Conservation (phyloP, 2,329 filamentous ascomycete genomes). For the Didymella arachidicola region DNA sequence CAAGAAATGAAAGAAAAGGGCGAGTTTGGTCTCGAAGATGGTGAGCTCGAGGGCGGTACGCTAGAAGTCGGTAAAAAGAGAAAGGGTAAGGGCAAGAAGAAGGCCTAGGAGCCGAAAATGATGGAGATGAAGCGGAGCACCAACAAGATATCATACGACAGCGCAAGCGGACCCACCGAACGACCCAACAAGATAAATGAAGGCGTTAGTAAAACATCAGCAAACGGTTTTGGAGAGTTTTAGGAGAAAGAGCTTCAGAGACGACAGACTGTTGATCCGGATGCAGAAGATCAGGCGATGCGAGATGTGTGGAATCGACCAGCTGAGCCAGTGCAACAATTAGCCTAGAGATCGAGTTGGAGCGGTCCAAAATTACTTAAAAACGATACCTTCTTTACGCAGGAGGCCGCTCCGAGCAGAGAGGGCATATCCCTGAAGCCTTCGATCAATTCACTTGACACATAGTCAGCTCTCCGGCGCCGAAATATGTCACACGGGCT, state of each 20-base stretch:
- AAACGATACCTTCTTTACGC: neutral
- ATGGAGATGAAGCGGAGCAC: too few species aligned
- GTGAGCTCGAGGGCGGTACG: slow-evolving; percentile 62
- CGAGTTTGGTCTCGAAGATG: slow-evolving; percentile 71
- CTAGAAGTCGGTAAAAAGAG: slow-evolving; percentile 44
- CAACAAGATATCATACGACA: neutral
- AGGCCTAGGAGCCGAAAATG: slow-evolving; percentile 10
- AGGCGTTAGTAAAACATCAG: neutral
- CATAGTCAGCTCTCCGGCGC: neutral
- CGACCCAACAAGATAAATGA: neutral
- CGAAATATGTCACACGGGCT: neutral
- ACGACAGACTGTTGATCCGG: neutral
- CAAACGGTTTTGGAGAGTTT: neutral
- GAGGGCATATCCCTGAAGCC: neutral
- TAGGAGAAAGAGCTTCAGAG: neutral
- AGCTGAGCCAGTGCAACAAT: neutral
- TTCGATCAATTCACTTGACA: neutral
- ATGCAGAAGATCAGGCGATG: neutral
- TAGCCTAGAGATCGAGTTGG: neutral
- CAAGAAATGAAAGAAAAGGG: slow-evolving; percentile 73
- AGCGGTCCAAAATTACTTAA: neutral
- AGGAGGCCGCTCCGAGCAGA: neutral
- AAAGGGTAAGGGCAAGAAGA: slow-evolving; percentile 39
- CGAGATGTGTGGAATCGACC: neutral
- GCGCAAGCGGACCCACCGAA: too few species aligned